These are phyloP conservation scores for Ulvella scutata DNA, from an alignment of 139 green algal genomes.

Conservation along the genomic window DNA sequence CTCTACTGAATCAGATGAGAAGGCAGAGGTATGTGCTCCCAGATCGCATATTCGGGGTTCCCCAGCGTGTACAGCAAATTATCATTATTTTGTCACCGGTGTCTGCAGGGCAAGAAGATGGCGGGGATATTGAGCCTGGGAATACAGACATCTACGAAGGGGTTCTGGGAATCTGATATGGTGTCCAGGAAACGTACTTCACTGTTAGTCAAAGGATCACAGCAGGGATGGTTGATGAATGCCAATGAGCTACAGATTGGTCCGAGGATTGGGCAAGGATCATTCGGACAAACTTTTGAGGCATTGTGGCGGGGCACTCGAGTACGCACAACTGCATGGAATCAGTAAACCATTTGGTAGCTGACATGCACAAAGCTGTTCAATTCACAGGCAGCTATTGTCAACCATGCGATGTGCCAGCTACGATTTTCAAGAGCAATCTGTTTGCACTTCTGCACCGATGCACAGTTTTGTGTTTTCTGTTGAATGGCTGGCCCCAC, in stretches of 20 bases:
- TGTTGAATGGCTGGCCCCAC: too few relatives aligned
- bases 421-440: too few relatives aligned
- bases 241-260: conserved; percentile 36
- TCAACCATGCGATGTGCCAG: background rate
- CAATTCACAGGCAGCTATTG: background rate
- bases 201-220: conserved; percentile 19
- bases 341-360: conserved; percentile 7
- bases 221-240: conserved; percentile 31
- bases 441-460: too few relatives aligned
- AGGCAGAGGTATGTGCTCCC: background rate
- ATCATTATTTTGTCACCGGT: too few relatives aligned
- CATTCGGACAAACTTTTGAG: conserved; percentile 59
- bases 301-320: conserved; percentile 47
- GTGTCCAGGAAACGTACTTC: background rate
- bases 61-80: too few relatives aligned
- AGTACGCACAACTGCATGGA: conserved; percentile 8
- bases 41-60: too few relatives aligned
- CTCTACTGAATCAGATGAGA: too few relatives aligned
- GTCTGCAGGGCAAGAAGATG: background rate
- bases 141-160: background rate
- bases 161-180: background rate
- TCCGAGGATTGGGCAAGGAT: conserved; percentile 40
- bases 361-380: background rate
- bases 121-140: background rate
- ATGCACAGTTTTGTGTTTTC: too few relatives aligned